Evolutionary conservation across 2,329 filamentous ascomycete species (phyloP).

Genomic region (Cladophialophora psammophila): DNA sequence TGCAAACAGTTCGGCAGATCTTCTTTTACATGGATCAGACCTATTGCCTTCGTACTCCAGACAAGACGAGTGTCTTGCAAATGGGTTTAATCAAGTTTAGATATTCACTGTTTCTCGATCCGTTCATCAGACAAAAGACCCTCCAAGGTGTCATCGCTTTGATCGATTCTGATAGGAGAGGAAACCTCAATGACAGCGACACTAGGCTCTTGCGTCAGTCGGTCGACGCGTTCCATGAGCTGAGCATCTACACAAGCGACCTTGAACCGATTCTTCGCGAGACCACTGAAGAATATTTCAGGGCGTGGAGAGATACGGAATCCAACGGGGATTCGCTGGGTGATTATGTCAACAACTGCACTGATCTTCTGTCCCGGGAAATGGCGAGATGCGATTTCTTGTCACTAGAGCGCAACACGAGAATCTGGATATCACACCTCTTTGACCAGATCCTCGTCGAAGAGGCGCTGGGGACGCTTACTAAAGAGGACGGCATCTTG

Average conservation of each 20-base stretch:
- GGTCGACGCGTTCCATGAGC: slow-evolving; percentile 83
- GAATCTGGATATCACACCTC: slow-evolving; percentile 74
- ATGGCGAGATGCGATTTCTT: slow-evolving; percentile 78
- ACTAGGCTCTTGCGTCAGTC: slow-evolving; percentile 74
- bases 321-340: slow-evolving; percentile 69
- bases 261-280: slow-evolving; percentile 81
- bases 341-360: slow-evolving; percentile 75
- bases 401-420: slow-evolving; percentile 82
- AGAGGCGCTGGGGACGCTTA: slow-evolving; percentile 69
- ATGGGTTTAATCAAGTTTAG: slow-evolving; percentile 81
- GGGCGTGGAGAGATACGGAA: slow-evolving; percentile 72
- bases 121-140: slow-evolving; percentile 60
- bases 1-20: slow-evolving; percentile 81
- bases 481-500: slow-evolving; percentile 71
- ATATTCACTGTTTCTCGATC: slow-evolving; percentile 63
- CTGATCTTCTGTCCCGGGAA: slow-evolving; percentile 74
- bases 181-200: slow-evolving; percentile 61
- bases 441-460: slow-evolving; percentile 77
- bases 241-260: slow-evolving; percentile 77
- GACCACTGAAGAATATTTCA: slow-evolving; percentile 72
- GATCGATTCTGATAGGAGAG: slow-evolving; percentile 73
- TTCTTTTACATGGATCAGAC: slow-evolving; percentile 95
- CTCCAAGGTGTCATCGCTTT: slow-evolving; percentile 78
- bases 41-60: slow-evolving; percentile 78
- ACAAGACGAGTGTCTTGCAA: slow-evolving; percentile 76